Base-by-base conservation (phyloP, 2,329 filamentous ascomycete genomes). In the Didymella sp. region DNA sequence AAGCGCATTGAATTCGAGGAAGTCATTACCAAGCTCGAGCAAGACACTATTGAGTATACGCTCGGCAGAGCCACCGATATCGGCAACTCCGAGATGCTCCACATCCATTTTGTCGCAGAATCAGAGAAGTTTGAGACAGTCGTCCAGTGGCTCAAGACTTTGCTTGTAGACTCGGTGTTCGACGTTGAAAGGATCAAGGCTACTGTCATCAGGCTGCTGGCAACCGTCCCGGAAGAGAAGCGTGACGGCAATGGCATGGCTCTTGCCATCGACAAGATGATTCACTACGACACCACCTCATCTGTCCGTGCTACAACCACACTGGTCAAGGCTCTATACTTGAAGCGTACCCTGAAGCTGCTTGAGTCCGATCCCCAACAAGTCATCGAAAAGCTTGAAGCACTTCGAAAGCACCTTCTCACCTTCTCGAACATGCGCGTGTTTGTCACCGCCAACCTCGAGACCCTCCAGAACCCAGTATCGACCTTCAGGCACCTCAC, bases 141-240 rank as follows among this genome's bases (percentile, higher is more conserved):
- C 2, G 89, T 98, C 55, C 82, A 87, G 58, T 97, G 93, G 92
- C 82, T 97, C 12, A 88, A 87, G 19, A 90, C 90, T 12, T 84
- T 98, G 76, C 89, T 96, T 75, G 96, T 94, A 73, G 88, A 96
- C 73, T 90, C 91, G 35, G 82, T 97, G 48, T 96, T 98, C 69
- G 94, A 98, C 68, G 83, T 88, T 3, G 90, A 61, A 19, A 79
- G 86, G 59, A 76, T 89, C 21, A 81, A 82, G 48, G 81, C 85
- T 1, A 84, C 85, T 35, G 81, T 96, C 15, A 87, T 88, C 56
- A 96, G 96, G 76, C 86, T 96, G 42, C 82, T 97, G 17, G 92
- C 93, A 2, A 94, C 98, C 67, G 89, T 99, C 17, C 95, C 95
- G 0, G 92, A 97, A 71, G 83, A 88, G 49, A 99, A 98, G 81